Conservation (phyloP, 306 rosid genomes). For the Astragalus glycyphyllos region DNA sequence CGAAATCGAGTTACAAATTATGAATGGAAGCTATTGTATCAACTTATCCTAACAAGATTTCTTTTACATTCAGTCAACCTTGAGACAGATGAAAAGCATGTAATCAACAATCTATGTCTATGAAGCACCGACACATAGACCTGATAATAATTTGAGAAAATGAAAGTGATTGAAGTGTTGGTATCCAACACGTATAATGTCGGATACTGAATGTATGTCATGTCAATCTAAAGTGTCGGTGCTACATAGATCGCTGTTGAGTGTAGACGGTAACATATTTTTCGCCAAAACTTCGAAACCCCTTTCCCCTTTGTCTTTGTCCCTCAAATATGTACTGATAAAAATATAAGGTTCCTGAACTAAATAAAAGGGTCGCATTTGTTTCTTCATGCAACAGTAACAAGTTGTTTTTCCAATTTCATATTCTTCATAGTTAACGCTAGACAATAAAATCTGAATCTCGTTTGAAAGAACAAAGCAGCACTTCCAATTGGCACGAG, state of each 20-base stretch:
- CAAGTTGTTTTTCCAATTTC: not conserved
- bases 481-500: not conserved
- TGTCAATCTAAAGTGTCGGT: too few relatives aligned
- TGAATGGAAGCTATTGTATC: not conserved
- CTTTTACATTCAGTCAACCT: not conserved
- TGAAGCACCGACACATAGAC: too few relatives aligned
- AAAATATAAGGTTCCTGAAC: not conserved
- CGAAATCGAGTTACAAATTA: conserved; percentile 13
- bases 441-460: not conserved
- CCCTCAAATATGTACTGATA: not conserved
- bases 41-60: conserved; percentile 16
- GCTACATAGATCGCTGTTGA: not conserved
- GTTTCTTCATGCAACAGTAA: not conserved
- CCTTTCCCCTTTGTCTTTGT: not conserved
- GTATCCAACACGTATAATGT: too few relatives aligned
- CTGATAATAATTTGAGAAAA: too few relatives aligned
- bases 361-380: not conserved
- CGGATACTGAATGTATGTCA: too few relatives aligned
- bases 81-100: not conserved
- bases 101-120: not conserved
- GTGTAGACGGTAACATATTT: not conserved
- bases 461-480: conserved; percentile 13
- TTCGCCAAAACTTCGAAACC: not conserved
- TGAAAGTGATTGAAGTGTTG: too few relatives aligned
- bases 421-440: not conserved